Base-by-base conservation (phyloP, 2,329 filamentous ascomycete species). In the Colletotrichum sansevieriae region DNA sequence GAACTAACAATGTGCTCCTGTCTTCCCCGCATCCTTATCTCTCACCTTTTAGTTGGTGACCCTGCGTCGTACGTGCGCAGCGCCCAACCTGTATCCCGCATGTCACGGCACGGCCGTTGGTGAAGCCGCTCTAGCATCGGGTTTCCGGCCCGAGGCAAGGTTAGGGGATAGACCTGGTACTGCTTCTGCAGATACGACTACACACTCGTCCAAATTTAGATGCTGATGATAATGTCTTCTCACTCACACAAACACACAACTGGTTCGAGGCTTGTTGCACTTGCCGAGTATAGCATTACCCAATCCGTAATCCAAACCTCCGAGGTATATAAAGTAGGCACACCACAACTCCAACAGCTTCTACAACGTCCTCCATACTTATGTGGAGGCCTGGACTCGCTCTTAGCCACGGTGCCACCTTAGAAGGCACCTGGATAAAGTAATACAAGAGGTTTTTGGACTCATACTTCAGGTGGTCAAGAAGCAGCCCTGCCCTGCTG, bases 61-160 rank as follows among this genome's bases (percentile, higher is more conserved):
- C 2, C 37, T 39, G 37, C 37, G 25, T 11, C 33, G 12, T 15
- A 25, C 25, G 12, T 60, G 10, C 43, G 15, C 18, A 13, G 18
- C 43, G 29, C 44, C 11, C 7, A 12, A 39, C 37, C 33, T 7
- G n/a, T n/a, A 12, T n/a, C 8, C 4, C 18, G 57, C 44, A 60
- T 49, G 43, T 44, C 29, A 20, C 49, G 44, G 44, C 57, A 60
- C 57, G 57, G 57, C 18, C 57, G 43, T 49, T 9, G 44, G 22
- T 60, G 57, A 25, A 47, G 43, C 43, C 35, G 9, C 52, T 25
- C 37, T 25, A 39, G 25, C 18, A 13, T 47, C 60, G 37, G 37
- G 35, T 33, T 41, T 20, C 37, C 37, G 59, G 37, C 59, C 37
- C 59, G 59, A n/a, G n/a, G 18, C 5, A 20, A 10, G 12, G n/a